These are phyloP conservation scores for Yamadazyma pseudoaaseri DNA, from an alignment of 1,139 yeast species.

Conservation along the genomic window DNA sequence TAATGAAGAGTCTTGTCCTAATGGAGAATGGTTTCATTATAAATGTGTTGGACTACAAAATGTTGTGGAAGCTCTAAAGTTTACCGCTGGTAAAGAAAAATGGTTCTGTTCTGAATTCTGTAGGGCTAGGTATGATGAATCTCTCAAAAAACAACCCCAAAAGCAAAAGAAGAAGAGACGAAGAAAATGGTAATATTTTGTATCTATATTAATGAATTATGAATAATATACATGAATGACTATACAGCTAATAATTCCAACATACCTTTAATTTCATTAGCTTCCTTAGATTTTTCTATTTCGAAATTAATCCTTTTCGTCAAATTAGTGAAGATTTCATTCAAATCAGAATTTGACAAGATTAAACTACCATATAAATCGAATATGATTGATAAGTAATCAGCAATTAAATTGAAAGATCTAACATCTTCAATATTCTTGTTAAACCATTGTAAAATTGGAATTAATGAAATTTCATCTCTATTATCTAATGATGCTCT, in stretches of 20 bases:
- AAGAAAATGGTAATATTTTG: slow-evolving; percentile 1
- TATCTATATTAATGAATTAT: slow-evolving; percentile 2
- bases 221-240: slow-evolving; percentile 10
- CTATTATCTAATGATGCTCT: slow-evolving; percentile 74
- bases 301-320: slow-evolving; percentile 63
- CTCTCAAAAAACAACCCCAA: slow-evolving; percentile 15
- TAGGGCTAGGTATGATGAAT: slow-evolving; percentile 17
- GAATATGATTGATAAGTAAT: slow-evolving; percentile 77
- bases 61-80: slow-evolving; percentile 40
- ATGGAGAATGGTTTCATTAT: slow-evolving; percentile 52
- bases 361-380: slow-evolving; percentile 75
- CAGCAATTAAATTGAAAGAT: slow-evolving; percentile 72
- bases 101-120: slow-evolving; percentile 46
- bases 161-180: slow-evolving; percentile 16
- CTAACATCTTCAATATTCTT: slow-evolving; percentile 78
- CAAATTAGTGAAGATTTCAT: slow-evolving; percentile 63
- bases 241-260: slow-evolving; percentile 65
- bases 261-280: slow-evolving; percentile 92
- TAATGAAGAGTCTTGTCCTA: slow-evolving; percentile 38
- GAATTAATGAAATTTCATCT: slow-evolving; percentile 83
- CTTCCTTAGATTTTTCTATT: slow-evolving; percentile 78
- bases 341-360: slow-evolving; percentile 77
- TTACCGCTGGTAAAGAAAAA: slow-evolving; percentile 32
- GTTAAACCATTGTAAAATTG: slow-evolving; percentile 79
- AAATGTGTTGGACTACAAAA: slow-evolving; percentile 46